A percentile compares a stretch with the other conserved stretches of the same genome.
These are phyloP conservation scores for Avena insularis DNA, from an alignment of 176 grass and related monocot genomes.

Conservation along the genomic window DNA sequence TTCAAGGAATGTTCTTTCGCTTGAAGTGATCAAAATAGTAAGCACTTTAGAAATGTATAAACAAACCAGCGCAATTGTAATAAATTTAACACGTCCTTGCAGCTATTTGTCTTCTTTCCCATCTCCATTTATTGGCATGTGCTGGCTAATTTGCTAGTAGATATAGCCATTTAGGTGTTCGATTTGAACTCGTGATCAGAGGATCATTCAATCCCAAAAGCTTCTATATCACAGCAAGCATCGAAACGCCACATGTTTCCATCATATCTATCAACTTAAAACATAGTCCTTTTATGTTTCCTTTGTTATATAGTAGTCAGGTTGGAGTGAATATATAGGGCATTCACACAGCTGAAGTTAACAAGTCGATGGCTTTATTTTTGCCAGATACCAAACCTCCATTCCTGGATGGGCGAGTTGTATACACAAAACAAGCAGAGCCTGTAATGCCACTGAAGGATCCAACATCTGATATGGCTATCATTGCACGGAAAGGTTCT, in stretches of 20 bases:
- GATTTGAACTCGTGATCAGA: neutral
- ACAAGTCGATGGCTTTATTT: neutral
- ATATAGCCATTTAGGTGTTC: conserved; percentile 19
- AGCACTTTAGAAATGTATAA: conserved; percentile 29
- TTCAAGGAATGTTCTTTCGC: conserved; percentile 36
- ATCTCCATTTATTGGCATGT: neutral
- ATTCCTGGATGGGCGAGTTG: conserved; percentile 94
- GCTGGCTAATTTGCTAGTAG: neutral
- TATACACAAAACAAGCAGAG: conserved; percentile 96
- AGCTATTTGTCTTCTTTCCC: conserved; percentile 27
- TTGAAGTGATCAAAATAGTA: conserved; percentile 13
- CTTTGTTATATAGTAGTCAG: conserved; percentile 18
- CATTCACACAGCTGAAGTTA: conserved; percentile 32
- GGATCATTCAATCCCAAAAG: conserved; percentile 14
- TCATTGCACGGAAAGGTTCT: conserved; percentile 96
- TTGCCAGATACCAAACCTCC: conserved; percentile 92
- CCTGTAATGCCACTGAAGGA: conserved; percentile 98
- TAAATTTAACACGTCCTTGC: conserved; percentile 16
- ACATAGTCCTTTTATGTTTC: conserved; percentile 1
- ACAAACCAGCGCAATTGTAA: neutral
- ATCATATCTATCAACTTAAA: conserved; percentile 25
- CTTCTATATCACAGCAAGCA: neutral
- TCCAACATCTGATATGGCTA: conserved; percentile 98
- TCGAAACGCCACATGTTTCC: neutral
- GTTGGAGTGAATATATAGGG: conserved; percentile 7